Conservation (phyloP, 331 rosid species). For the Acacia pycnantha region DNA sequence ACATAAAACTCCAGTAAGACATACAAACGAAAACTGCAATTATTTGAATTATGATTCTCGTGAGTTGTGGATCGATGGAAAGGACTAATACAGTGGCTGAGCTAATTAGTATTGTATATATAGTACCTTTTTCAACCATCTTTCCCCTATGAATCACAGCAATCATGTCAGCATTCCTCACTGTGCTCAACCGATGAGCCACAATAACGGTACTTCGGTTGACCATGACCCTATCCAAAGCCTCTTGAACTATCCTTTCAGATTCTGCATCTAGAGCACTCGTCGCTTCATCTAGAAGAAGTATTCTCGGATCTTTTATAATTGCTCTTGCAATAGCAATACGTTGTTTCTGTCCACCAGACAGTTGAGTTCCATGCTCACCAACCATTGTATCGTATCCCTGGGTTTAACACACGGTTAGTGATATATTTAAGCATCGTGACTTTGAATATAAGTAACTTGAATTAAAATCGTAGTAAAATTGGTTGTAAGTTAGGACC, state of each 20-base stretch:
- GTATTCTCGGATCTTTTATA: conserved; percentile 70
- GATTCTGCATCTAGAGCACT: conserved; percentile 88
- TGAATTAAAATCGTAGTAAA: neutral
- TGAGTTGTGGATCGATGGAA: neutral
- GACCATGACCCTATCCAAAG: conserved; percentile 75
- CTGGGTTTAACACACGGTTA: conserved; percentile 25
- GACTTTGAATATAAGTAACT: neutral
- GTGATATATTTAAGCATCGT: conserved; percentile 5
- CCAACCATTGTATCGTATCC: conserved; percentile 81
- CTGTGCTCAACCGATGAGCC: conserved; percentile 84
- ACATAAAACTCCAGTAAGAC: neutral
- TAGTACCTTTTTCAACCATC: conserved; percentile 74
- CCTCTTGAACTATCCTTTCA: conserved; percentile 81
- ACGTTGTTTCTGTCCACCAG: conserved; percentile 88
- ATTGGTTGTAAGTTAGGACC: conserved; percentile 39
- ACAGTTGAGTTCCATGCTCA: conserved; percentile 79
- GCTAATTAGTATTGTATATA: neutral
- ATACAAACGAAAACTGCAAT: neutral
- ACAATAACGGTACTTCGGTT: conserved; percentile 75
- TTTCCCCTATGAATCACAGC: conserved; percentile 79
- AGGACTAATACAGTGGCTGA: neutral
- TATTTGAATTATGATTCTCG: neutral
- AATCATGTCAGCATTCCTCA: conserved; percentile 69
- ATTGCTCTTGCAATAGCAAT: conserved; percentile 84
- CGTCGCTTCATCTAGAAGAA: conserved; percentile 86